Evolutionary conservation across 441 rosid genomes (phyloP).

Genomic region (Omphalea diandra): DNA sequence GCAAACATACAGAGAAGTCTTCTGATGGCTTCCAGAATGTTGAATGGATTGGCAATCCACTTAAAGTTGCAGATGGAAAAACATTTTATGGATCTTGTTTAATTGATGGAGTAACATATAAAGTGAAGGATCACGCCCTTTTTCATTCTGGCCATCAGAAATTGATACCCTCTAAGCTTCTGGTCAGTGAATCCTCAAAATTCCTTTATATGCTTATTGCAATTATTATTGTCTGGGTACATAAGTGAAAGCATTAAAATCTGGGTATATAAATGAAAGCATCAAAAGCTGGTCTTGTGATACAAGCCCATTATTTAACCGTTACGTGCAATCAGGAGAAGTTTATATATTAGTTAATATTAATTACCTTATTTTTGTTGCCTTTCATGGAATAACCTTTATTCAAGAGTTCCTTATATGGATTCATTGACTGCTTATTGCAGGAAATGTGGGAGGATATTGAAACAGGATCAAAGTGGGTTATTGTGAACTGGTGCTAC

Average conservation of each 20-base stretch:
- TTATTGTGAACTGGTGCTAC: conserved; percentile 51
- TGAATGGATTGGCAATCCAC: conserved; percentile 46
- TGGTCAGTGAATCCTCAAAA: conserved; percentile 38
- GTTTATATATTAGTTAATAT: background rate
- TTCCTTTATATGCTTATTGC: conserved; percentile 2
- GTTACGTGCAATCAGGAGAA: background rate
- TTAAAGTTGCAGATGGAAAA: conserved; percentile 49
- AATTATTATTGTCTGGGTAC: background rate
- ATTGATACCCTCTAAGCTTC: conserved; percentile 57
- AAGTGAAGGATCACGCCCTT: conserved; percentile 61
- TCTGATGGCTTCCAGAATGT: conserved; percentile 33
- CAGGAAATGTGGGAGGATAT: conserved; percentile 80
- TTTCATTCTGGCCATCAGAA: conserved; percentile 39
- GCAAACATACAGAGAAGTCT: conserved; percentile 25
- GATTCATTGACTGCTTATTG: conserved; percentile 17
- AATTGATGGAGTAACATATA: conserved; percentile 50
- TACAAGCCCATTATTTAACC: background rate
- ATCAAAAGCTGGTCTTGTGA: background rate
- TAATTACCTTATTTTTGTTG: background rate
- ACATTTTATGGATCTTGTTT: conserved; percentile 47
- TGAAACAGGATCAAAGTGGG: conserved; percentile 60
- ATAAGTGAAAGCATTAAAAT: background rate
- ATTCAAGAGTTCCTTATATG: conserved; percentile 3
- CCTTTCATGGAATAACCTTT: background rate
- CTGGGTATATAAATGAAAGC: background rate